Conservation (phyloP, 2,329 filamentous ascomycete species). For the Hymenoscyphus fraxineus region DNA sequence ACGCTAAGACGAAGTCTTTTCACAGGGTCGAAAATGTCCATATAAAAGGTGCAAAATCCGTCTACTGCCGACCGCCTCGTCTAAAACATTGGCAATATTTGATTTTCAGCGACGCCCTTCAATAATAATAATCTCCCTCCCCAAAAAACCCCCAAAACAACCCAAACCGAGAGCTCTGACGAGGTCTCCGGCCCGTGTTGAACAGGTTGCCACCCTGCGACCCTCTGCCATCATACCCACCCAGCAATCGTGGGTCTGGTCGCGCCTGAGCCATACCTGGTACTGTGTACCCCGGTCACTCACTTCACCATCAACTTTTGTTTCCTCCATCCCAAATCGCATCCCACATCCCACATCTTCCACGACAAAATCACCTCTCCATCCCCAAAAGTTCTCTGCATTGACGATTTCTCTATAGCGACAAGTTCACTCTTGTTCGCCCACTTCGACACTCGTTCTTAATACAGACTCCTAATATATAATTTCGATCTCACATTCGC, state of each 20-base stretch:
- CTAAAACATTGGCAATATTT: neutral
- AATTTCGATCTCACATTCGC: neutral
- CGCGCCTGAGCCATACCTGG: neutral
- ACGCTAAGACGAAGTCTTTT: too few relatives aligned
- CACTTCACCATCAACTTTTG: conserved; percentile 5
- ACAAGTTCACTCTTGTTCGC: conserved; percentile 11
- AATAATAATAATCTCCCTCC: neutral
- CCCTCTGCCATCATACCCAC: neutral
- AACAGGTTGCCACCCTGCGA: neutral
- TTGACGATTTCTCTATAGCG: neutral
- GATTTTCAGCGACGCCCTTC: neutral
- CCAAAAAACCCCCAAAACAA: neutral
- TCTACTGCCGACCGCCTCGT: neutral
- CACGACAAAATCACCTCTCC: neutral
- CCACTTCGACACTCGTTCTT: conserved; percentile 2
- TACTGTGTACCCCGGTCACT: conserved; percentile 6
- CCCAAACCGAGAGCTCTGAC: neutral
- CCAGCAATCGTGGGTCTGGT: neutral
- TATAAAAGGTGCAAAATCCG: too few relatives aligned
- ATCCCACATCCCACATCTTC: neutral
- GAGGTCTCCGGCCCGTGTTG: neutral
- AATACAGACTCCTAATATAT: neutral
- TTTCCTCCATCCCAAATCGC: neutral
- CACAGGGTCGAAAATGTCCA: too few relatives aligned
- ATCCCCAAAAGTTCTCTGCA: neutral